Evolutionary conservation across 257 asterid genomes (phyloP).

Genomic region (Nicotiana tomentosiformis): DNA sequence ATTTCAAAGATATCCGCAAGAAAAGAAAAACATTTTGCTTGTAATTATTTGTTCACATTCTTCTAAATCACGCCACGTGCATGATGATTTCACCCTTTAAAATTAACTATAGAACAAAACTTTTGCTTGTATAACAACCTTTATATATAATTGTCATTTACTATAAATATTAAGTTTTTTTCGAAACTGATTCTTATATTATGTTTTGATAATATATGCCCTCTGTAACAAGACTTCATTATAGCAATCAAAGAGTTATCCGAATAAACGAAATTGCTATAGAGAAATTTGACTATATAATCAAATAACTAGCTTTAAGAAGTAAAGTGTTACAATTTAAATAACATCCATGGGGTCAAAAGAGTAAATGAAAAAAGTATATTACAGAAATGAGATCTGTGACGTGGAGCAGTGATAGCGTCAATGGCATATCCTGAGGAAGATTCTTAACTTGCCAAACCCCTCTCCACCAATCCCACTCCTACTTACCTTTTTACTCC

Average conservation of each 20-base stretch:
- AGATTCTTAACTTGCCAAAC: not conserved
- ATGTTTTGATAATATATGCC: no score
- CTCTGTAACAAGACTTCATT: fast-evolving
- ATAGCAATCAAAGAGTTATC: no score
- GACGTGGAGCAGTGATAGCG: not conserved
- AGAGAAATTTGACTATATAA: no score
- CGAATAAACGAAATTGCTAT: no score
- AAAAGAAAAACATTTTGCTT: no score
- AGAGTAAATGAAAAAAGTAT: not conserved
- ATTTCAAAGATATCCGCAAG: not conserved
- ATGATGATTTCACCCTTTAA: not conserved
- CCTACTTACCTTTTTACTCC: not conserved
- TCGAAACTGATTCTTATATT: no score
- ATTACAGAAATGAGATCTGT: not conserved
- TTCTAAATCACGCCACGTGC: not conserved
- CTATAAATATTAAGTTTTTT: no score
- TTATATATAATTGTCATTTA: no score
- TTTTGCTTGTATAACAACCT: no score
- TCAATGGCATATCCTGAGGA: not conserved
- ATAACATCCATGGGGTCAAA: not conserved
- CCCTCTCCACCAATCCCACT: no score
- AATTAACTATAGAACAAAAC: no score
- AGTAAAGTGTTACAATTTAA: not conserved
- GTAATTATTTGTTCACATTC: not conserved
- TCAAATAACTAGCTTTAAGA: not conserved